Base-by-base conservation (phyloP, 106 monocot species). In the Dendrobium nobile region DNA sequence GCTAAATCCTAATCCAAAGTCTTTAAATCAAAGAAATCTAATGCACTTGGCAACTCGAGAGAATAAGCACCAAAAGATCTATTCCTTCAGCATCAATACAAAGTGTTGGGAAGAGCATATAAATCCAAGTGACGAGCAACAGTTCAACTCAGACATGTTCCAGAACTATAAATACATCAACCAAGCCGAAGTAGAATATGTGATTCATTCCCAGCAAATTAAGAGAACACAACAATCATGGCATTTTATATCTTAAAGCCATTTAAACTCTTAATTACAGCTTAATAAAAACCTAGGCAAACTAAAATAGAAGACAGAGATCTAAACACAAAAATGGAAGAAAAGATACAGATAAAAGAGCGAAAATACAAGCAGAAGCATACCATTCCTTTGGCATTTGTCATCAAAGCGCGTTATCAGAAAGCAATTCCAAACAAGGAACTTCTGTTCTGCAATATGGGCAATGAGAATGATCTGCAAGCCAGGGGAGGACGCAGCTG, bases 401-500 rank as follows among this genome's bases (percentile, higher is more conserved):
- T 13, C 13, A 37, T 70, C 26, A 70, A 70, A 51, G 76, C 22
- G 0, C 48, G 7, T 5, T 47, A 0, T 51, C 27, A 76, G 80
- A 47, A 19, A 47, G 43, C 17, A 43, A 11, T 13, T 81, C 26
- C 56, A 61, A 45, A 33, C 77, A 67, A 19, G 61, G 73, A 73
- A 87, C 80, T 61, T 27, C n/a, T 0, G 77, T 81, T 79, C 87
- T 81, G 51, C 87, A 87, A 72, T 78, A 84, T 3, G 87, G 87
- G 75, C 87, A 87, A 4, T 82, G 73, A 33, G 84, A 70, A 37
- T 87, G 80, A 10, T 19, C 64, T 22, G 77, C 73, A 33, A 87
- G 84, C 87, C 87, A 87, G 41, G 87, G 87, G 18, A 58, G 80
- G 42, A 87, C 61, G 55, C 87, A 87, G 56, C 84, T 81, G 17